Base-by-base conservation (phyloP, 495 filamentous ascomycete genomes). In the Hypoxylon lienhwacheense region DNA sequence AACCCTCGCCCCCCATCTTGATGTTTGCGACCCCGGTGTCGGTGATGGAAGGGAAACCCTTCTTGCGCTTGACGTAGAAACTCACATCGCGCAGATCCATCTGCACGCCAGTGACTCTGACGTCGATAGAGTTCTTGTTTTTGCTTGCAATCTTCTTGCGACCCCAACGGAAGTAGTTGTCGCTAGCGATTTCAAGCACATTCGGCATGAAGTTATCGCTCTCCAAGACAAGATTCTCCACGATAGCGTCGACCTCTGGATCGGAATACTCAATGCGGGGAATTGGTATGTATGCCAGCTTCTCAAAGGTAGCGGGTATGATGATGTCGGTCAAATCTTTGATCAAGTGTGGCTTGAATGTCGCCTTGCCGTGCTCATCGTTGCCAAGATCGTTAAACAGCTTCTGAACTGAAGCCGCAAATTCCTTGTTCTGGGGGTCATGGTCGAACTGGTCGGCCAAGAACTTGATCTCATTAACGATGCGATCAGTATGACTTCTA, bases 171-270 rank as follows among this genome's bases (percentile, higher is more conserved):
- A 90, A 91, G 76, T 95, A 95, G 74, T 97, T 96, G 73, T 98
- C 92, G 66, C 82, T 88, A 36, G 84, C 83, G 61, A 97, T 82
- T 64, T 98, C 95, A 19, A 97, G 72, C 1, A 95, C 84, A 68
- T 98, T 98, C 29, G 93, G 93, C 80, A 93, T 89, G 59, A 98
- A 81, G 72, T 98, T 98, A 73, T 97, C 93, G 52, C 90, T 89
- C 74, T 98, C 93, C 56, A 98, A 81, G 32, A 95, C 85, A 19
- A 98, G 77, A 67, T 98, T 98, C 75, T 98, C 93, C 31, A 98
- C 77, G 11, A 97, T 76, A 40, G 86, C 88, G 70, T 98, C 93
- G 40, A 93, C 75, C 78, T 84, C 83, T 8, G 80, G 80, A 62
- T 98, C 95, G 2, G 85, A 85, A 59, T 93, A 93, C 71, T 98